Evolutionary conservation across 345 rosid species (phyloP), one percentile per base, ranked within the genome.

Genomic region (Schrenkiella parvula): DNA sequence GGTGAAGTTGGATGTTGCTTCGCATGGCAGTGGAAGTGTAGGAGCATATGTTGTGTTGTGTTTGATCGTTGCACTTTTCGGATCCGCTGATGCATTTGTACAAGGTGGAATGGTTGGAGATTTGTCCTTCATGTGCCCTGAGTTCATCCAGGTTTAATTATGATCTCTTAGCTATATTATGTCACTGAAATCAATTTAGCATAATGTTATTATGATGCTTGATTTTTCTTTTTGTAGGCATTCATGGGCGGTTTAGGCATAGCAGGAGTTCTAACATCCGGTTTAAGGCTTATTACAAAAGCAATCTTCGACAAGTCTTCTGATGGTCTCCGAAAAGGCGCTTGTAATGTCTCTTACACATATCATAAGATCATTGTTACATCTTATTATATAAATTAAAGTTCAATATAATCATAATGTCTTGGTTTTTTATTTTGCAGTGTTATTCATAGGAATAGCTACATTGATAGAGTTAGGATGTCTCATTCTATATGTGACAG

Each of bases 31-130:
- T 82, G 96, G 96, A 74, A 92, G 97, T 8, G 19, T 89, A 42
- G 86, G 79, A 79, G 71, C 89, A 43, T 93, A 84, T 58, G 74
- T 91, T 22, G 88, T 87, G 39, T 80, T 93, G 64, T 93, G 95
- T 57, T 74, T 37, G 42, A 41, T 89, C 8, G 84, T 87, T 12
- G 89, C 84, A 39, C 68, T 78, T 46, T 91, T 93, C 65, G 97
- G 98, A 23, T 41, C 86, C 18, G 95, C 97, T 48, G 96, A 89
- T 89, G 97, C 91, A 72, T 79, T 80, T 71, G 95, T 88, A 19
- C 91, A 91, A 78, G 95, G 97, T 59, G 98, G 90, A 64, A 88
- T 93, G 95, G 78, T 87, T 41, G 97, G 96, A 77, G 97, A 93
- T 65, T 87, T 89, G 53, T 89, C 95, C 38, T 85, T 72, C 75